Conservation (phyloP, 768 basidiomycete species). For the Punctularia strigosozonata region DNA sequence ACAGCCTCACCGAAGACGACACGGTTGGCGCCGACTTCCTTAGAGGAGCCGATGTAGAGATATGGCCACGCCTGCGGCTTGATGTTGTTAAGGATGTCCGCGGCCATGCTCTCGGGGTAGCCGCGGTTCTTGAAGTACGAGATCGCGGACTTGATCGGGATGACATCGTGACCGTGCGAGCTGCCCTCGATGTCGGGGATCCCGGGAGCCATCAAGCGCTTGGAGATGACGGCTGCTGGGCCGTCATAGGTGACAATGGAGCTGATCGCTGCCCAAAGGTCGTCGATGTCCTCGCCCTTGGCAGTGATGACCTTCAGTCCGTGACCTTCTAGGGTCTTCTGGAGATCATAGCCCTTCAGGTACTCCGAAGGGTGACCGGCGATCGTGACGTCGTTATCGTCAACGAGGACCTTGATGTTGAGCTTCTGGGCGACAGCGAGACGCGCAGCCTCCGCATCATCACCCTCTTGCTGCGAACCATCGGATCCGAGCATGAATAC, state of each 20-base stretch:
- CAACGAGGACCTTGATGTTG: conserved; percentile 79
- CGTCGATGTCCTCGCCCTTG: conserved; percentile 71
- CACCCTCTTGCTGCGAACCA: conserved; percentile 86
- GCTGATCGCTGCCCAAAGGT: conserved; percentile 58
- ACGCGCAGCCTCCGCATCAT: conserved; percentile 83
- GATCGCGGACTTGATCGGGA: conserved; percentile 70
- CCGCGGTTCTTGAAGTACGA: conserved; percentile 61
- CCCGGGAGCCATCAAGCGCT: conserved; percentile 37
- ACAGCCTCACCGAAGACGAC: conserved; percentile 82
- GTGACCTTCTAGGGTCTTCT: conserved; percentile 68
- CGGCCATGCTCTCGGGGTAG: conserved; percentile 33
- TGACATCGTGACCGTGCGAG: conserved; percentile 76
- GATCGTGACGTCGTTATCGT: conserved; percentile 88
- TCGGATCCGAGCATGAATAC: conserved; percentile 82
- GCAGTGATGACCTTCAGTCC: conserved; percentile 67
- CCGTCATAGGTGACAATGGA: conserved; percentile 49
- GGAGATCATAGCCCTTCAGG: conserved; percentile 64
- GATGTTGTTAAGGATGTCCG: conserved; percentile 50
- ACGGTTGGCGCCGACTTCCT: conserved; percentile 71
- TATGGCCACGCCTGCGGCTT: conserved; percentile 45
- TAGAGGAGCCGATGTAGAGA: conserved; percentile 57
- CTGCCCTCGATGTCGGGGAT: conserved; percentile 64
- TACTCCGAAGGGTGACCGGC: conserved; percentile 86
- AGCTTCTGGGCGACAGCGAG: conserved; percentile 75
- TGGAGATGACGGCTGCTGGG: conserved; percentile 61